These are phyloP conservation scores for Herpetomonas tarakana DNA, from an alignment of 208 protist genomes.

Conservation along the genomic window DNA sequence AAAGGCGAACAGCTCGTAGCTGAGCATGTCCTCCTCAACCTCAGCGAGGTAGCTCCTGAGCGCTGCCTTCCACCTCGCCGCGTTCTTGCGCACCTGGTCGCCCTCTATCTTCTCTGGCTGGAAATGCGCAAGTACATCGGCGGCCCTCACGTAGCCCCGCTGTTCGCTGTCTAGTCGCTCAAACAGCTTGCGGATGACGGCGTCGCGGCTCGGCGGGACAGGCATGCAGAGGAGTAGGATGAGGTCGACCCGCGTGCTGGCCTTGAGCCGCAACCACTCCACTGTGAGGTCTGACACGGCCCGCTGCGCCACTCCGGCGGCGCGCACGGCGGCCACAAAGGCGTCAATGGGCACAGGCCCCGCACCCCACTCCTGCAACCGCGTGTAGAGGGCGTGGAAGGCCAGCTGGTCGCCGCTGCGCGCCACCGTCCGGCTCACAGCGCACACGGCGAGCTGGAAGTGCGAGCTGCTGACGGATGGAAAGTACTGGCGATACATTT, in stretches of 20 bases:
- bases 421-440: conserved; percentile 22
- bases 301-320: conserved; percentile 26
- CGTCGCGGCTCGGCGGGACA: conserved; percentile 47
- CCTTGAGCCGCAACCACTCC: conserved; percentile 75
- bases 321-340: conserved; percentile 48
- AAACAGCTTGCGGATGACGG: conserved; percentile 64
- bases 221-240: conserved; percentile 44
- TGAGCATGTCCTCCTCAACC: conserved; percentile 29
- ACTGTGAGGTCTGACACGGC: conserved; percentile 54
- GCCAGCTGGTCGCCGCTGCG: conserved; percentile 26
- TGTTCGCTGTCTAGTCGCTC: conserved; percentile 29
- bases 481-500: conserved; percentile 59
- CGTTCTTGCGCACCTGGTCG: conserved; percentile 23
- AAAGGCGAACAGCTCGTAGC: conserved; percentile 66
- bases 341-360: conserved; percentile 40
- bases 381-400: conserved; percentile 47
- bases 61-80: conserved; percentile 34
- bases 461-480: conserved; percentile 49
- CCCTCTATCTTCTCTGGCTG: conserved; percentile 43
- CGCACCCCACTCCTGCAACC: conserved; percentile 33
- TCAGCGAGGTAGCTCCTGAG: conserved; percentile 36
- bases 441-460: conserved; percentile 34
- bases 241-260: conserved; percentile 46
- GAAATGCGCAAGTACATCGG: conserved; percentile 31
- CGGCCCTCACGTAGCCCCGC: conserved; percentile 8